These are phyloP conservation scores for Globisporangium viniferum DNA, from an alignment of 352 stramenopile genomes.

Conservation along the genomic window DNA sequence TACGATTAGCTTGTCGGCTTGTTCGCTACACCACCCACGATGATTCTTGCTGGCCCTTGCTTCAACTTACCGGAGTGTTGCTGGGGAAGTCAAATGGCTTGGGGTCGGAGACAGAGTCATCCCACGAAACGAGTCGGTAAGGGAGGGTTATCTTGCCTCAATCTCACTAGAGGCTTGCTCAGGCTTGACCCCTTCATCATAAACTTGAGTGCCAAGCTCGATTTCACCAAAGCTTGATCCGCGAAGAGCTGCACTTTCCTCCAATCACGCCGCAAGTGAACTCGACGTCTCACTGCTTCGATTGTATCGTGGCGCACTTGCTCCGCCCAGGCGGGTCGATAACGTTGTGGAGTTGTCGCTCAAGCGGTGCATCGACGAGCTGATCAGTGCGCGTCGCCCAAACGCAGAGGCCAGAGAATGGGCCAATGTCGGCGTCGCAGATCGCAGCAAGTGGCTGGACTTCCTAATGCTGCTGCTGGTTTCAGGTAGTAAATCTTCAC, in stretches of 20 bases:
- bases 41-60: neutral
- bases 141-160: neutral
- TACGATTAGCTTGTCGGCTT: neutral
- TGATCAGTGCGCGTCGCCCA: neutral
- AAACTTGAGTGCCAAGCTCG: neutral
- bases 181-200: neutral
- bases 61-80: neutral
- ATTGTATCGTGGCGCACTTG: neutral
- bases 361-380: constrained; percentile 1
- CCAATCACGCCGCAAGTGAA: neutral
- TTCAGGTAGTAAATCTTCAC: neutral
- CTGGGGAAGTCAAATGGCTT: neutral
- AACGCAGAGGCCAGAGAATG: neutral
- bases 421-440: neutral
- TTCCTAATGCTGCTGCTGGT: neutral
- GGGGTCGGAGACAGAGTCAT: constrained; percentile 6
- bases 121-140: constrained; percentile 4
- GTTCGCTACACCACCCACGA: neutral
- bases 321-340: neutral
- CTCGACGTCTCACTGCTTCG: neutral
- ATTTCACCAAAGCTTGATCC: neutral
- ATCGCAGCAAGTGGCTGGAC: neutral
- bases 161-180: neutral
- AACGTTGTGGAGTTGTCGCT: neutral
- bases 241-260: neutral